Conservation (phyloP, 2,329 filamentous ascomycete genomes). For the Zymoseptoria crescenta region DNA sequence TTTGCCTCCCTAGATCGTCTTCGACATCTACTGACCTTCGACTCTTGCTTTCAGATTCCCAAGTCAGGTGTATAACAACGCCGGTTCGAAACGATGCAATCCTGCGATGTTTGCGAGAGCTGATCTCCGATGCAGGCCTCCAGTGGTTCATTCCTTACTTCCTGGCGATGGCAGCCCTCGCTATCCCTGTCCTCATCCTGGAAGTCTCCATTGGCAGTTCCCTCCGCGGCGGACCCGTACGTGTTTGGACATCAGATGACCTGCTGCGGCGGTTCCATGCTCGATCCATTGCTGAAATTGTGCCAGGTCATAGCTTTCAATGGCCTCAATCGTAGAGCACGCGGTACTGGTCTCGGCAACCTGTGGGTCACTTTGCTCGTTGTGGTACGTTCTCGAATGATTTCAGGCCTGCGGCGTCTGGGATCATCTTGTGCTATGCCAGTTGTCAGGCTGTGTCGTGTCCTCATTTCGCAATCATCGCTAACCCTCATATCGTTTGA, state of each 20-base stretch:
- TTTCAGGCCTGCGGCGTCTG: too few species aligned
- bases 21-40: too few species aligned
- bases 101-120: too few species aligned
- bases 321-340: too few species aligned
- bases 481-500: too few species aligned
- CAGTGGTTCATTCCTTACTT: constrained; percentile 56
- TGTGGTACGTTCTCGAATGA: too few species aligned
- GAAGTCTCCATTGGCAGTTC: constrained; percentile 48
- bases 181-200: constrained; percentile 49
- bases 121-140: constrained; percentile 27
- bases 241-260: constrained; percentile 39
- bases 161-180: constrained; percentile 48
- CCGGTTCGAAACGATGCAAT: constrained; percentile 24
- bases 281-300: constrained; percentile 47
- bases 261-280: constrained; percentile 48
- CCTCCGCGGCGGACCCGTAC: constrained; percentile 35
- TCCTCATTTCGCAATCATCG: too few species aligned
- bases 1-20: too few species aligned
- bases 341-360: too few species aligned
- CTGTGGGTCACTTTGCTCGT: too few species aligned
- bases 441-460: too few species aligned
- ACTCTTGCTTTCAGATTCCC: constrained; percentile 38
- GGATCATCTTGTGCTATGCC: too few species aligned
- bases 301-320: constrained; percentile 43
- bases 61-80: constrained; percentile 53